Base-by-base conservation (phyloP, 345 rosid genomes). In the Gynandropsis gynandra region DNA sequence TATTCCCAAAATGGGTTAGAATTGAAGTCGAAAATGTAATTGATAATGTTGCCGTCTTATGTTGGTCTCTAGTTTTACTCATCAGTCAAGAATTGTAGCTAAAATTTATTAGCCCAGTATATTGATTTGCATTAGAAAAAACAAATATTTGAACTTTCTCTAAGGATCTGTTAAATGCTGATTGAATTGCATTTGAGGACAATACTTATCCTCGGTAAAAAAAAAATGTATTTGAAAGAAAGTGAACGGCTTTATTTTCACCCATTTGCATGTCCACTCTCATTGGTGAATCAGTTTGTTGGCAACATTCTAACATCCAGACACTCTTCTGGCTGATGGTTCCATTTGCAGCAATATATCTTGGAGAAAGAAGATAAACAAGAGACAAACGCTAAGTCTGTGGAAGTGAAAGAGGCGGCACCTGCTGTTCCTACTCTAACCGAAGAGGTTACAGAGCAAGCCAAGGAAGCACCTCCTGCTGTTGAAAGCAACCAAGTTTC, bases 341-440 rank as follows among this genome's bases (percentile, higher is more conserved):
- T 66, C 34, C 54, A 36, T 11, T 31, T 61, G 49, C 64, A 87
- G 96, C 85, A 87, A 68, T 90, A 90, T 69, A 54, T 69, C 14
- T 64, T 90, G 80, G 82, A 70, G 56, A 74, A 83, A 70, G 95
- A 76, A 32, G 80, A 54, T 64, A 80, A 77, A 64, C 52, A 62
- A 47, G 77, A 62, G 44, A 73, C 58, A 13, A 63, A 7, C 21
- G 42, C 63, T 32, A 81, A 76, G 61, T 70, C 79, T 38, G 81
- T 40, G 46, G 89, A 81, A 66, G 74, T 59, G 34, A 74, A 77
- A 54, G 81, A 73, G 43, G 74, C 50, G 34, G 79, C 57, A 52
- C 70, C 40, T 15, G 73, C 79, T 12, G 77, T 65, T 43, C 42
- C 65, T 61, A 70, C 67, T 65, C 61, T 50, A 54, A 34, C 81